A percentile compares a stretch with the other conserved stretches of the same genome.
Conservation (phyloP, 768 basidiomycete genomes). For the Podaxis mareebaensis region DNA sequence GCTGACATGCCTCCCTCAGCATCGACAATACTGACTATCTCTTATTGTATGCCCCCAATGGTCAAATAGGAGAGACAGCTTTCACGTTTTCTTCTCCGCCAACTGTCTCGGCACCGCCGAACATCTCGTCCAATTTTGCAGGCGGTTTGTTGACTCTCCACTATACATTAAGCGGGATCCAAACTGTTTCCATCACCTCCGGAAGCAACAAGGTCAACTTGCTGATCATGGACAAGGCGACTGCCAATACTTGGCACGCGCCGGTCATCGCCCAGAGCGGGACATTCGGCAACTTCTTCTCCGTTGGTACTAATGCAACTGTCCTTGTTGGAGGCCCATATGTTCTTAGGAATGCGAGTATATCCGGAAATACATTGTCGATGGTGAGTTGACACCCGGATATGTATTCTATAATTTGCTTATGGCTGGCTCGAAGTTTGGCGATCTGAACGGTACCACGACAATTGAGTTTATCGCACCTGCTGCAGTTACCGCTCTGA, state of each 20-base stretch:
- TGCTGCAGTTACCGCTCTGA: conserved; percentile 30
- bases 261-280: conserved; percentile 55
- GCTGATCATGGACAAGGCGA: conserved; percentile 63
- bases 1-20: conserved; percentile 61
- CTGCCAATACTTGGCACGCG: conserved; percentile 74
- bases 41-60: conserved; percentile 56
- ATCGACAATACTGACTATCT: conserved; percentile 65
- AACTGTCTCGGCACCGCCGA: conserved; percentile 27
- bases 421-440: conserved; percentile 32
- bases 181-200: conserved; percentile 30
- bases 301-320: conserved; percentile 69
- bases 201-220: conserved; percentile 39
- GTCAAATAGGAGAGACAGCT: conserved; percentile 55
- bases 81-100: conserved; percentile 27
- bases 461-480: conserved; percentile 45
- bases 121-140: conserved; percentile 31
- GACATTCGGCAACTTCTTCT: conserved; percentile 64
- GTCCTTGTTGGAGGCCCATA: conserved; percentile 70
- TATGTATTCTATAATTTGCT: neutral
- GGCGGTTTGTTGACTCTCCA: conserved; percentile 45
- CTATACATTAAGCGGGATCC: conserved; percentile 38
- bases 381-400: conserved; percentile 30
- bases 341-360: conserved; percentile 56
- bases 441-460: conserved; percentile 52
- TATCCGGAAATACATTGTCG: conserved; percentile 51